Percentiles rank a stretch among this genome's conserved stretches.
These are phyloP conservation scores for Zymoseptoria ardabiliae DNA, from an alignment of 2,329 filamentous ascomycete genomes.

Conservation along the genomic window DNA sequence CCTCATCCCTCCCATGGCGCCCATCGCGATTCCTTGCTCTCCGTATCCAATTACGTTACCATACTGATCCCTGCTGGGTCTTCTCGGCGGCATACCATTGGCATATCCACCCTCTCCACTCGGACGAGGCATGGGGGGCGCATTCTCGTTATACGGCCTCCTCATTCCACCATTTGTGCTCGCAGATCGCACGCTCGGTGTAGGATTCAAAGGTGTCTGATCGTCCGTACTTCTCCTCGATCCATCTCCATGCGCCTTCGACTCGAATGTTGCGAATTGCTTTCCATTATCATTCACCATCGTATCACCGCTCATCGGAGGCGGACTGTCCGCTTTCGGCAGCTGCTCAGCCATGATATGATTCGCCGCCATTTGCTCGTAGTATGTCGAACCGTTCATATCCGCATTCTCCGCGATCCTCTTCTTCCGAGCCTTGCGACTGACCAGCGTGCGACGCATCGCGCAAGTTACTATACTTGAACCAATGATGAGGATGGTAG, in stretches of 20 bases:
- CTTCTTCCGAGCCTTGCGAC: constrained; percentile 86
- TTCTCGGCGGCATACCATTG: constrained; percentile 27
- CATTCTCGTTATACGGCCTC: constrained; percentile 32
- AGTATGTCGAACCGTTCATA: constrained; percentile 93
- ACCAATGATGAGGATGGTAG: constrained; percentile 75
- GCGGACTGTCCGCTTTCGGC: constrained; percentile 47
- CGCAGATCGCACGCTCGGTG: constrained; percentile 45
- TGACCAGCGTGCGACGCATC: constrained; percentile 87
- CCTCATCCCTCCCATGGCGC: constrained; percentile 32
- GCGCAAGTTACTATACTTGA: constrained; percentile 83
- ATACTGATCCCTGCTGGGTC: constrained; percentile 53
- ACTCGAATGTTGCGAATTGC: constrained; percentile 59
- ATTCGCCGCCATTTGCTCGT: constrained; percentile 43
- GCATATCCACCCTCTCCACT: constrained; percentile 24
- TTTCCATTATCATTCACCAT: constrained; percentile 49
- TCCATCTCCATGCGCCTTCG: constrained; percentile 23
- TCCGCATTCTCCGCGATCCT: constrained; percentile 89
- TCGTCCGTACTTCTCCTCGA: constrained; percentile 51
- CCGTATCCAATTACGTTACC: constrained; percentile 48
- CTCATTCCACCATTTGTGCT: constrained; percentile 31
- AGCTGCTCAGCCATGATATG: constrained; percentile 35
- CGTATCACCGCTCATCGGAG: constrained; percentile 46
- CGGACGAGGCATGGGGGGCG: constrained; percentile 30
- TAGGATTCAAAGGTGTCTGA: constrained; percentile 59
- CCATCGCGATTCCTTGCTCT: constrained; percentile 20